Evolutionary conservation across 139 green algal species (phyloP).

Genomic region (Chlorella sorokiniana): DNA sequence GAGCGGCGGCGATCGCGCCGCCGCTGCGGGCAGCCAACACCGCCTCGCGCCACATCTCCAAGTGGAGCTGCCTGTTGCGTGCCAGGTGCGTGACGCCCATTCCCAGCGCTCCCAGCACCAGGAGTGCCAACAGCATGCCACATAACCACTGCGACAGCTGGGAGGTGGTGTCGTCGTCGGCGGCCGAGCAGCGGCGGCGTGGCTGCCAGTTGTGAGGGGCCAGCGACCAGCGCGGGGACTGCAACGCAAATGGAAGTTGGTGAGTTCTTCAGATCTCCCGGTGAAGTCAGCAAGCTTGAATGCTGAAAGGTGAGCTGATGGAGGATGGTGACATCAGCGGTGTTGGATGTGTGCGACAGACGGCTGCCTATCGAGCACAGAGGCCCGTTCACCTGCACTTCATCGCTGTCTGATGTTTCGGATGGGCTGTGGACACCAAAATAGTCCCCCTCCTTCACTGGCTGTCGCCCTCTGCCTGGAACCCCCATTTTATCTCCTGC

Average conservation of each 20-base stretch:
- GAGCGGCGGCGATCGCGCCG: not conserved
- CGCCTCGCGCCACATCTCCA: not conserved
- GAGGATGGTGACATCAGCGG: not conserved
- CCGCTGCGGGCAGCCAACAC: not conserved
- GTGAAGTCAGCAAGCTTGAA: not conserved
- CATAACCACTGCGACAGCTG: not conserved
- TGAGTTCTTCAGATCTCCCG: not conserved
- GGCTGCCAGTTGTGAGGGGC: not conserved
- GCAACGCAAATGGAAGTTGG: not conserved
- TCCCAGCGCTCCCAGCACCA: not conserved
- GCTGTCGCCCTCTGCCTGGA: not conserved
- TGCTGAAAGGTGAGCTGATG: too few species aligned
- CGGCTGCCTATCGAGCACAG: not conserved
- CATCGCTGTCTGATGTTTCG: not conserved
- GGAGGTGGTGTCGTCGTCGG: not conserved
- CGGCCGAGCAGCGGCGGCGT: not conserved
- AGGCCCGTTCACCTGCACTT: not conserved
- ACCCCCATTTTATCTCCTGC: not conserved
- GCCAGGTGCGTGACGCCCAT: not conserved
- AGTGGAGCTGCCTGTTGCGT: not conserved
- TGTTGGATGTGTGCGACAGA: too few species aligned
- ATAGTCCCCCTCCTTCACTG: not conserved
- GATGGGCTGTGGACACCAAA: not conserved
- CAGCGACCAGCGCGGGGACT: constrained; percentile 21
- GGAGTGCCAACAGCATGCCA: not conserved